These are phyloP conservation scores for Cyclostephanos invisitatus DNA, from an alignment of 108 stramenopile genomes.

Conservation along the genomic window DNA sequence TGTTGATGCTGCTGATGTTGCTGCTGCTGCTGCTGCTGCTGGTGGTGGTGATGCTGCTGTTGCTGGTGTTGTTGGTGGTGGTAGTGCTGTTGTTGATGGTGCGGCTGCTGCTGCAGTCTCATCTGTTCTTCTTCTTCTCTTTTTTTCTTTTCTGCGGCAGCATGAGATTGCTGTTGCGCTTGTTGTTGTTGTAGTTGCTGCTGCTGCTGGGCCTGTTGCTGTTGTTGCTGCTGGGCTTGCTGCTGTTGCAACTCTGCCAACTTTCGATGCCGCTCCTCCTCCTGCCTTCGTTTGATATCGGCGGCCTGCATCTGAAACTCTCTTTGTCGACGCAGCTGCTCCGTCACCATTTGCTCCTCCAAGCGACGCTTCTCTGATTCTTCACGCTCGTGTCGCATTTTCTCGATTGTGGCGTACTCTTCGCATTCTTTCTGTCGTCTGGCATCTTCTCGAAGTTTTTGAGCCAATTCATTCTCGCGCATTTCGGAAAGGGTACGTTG, in stretches of 20 bases:
- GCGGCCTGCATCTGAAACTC: slow-evolving; percentile 67
- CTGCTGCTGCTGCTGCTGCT: slow-evolving; percentile 43
- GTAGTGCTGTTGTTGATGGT: slow-evolving; percentile 34
- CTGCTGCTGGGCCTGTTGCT: slow-evolving; percentile 16
- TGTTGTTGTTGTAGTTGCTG: slow-evolving; percentile 23
- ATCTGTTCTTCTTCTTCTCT: slow-evolving; percentile 38
- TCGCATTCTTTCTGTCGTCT: slow-evolving; percentile 22
- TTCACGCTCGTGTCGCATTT: slow-evolving; percentile 46
- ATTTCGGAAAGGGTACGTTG: slow-evolving; percentile 22
- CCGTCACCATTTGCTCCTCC: slow-evolving; percentile 29
- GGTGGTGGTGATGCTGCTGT: slow-evolving; percentile 32
- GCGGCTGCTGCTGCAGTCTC: slow-evolving; percentile 46
- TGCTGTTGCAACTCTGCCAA: slow-evolving; percentile 35
- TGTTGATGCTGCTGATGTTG: neutral
- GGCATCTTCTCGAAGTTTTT: slow-evolving; percentile 20
- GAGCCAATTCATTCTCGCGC: slow-evolving; percentile 19
- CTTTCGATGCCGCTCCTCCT: slow-evolving; percentile 45
- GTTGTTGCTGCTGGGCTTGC: slow-evolving; percentile 13
- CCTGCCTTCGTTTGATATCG: slow-evolving; percentile 46
- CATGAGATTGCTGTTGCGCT: slow-evolving; percentile 17
- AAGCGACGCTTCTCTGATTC: slow-evolving; percentile 23
- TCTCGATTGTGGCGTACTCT: slow-evolving; percentile 42
- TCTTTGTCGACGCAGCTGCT: slow-evolving; percentile 41
- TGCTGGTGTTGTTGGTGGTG: slow-evolving; percentile 36
- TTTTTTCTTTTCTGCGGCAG: slow-evolving; percentile 34